Evolutionary conservation across 2,329 filamentous ascomycete species (phyloP), one percentile per base, ranked within the genome.

Genomic region (Curvularia verruculosa): DNA sequence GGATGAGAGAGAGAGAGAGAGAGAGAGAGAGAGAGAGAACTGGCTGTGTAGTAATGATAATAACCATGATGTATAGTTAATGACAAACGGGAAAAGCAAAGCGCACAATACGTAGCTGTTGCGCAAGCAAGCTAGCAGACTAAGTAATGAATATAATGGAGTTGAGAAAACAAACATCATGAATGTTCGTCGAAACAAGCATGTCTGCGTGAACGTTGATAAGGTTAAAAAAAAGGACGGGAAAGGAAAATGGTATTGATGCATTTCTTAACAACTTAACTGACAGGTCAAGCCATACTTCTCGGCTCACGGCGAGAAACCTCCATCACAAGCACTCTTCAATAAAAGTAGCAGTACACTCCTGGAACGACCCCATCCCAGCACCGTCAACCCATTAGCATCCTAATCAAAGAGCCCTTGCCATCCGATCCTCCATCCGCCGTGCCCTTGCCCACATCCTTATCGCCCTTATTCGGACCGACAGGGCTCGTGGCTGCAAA

Each of bases 401-500:
- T 43, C 36, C 49, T 59, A 48, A 64, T 31, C 60, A 63, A 46
- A 37, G 61, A 56, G 0, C 64, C 68, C 39, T 66, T 68, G 4
- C 44, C 50, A 19, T 64, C 58, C 0, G 61, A 48, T 2, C 45
- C 31, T 1, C 21, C 24, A 34, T 46, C 44, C 28, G 44, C 44
- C 2, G 44, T 34, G 1, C 46, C 46, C 34, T 49, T 68, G 26
- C 65, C 68, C 28, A 62, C 62, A 18, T 51, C 64, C 37, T 66
- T 61, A 8, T 63, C 67, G 18, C 54, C 65, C 52, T 70, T 70
- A 6, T 68, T 66, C 21, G 71, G 66, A 2, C 71, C 71, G 2
- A 75, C 67, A 1, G 74, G 74, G 45, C 74, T 77, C 10, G 70
- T 83, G 59, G 80, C 84, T 66, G 92, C 93, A 79, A 99, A 99